Conservation (phyloP, 2,329 filamentous ascomycete species). For the Zelopaecilomyces penicillatus region DNA sequence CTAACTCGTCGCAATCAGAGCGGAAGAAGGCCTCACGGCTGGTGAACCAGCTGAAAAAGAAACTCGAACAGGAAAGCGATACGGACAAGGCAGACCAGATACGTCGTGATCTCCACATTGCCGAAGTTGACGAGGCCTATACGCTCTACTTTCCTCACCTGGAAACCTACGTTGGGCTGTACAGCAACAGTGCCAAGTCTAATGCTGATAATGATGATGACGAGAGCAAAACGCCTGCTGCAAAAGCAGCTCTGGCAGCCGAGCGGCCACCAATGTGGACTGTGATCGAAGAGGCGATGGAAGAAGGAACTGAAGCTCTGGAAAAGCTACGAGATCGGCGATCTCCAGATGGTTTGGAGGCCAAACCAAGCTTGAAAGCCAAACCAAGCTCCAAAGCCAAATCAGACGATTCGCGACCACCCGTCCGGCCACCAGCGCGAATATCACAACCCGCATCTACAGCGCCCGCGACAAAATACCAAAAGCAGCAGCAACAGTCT, state of each 20-base stretch:
- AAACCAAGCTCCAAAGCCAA: constrained; percentile 3
- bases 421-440: constrained; percentile 3
- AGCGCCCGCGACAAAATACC: constrained; percentile 8
- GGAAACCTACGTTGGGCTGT: constrained; percentile 61
- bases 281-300: constrained; percentile 56
- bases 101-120: constrained; percentile 52
- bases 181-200: constrained; percentile 33
- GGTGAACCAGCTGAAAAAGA: constrained; percentile 55
- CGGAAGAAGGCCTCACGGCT: constrained; percentile 63
- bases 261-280: constrained; percentile 57
- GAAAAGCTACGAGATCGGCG: constrained; percentile 48
- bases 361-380: constrained; percentile 4
- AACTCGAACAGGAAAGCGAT: constrained; percentile 43
- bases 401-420: constrained; percentile 4
- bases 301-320: constrained; percentile 43
- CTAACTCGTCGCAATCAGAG: constrained; percentile 34
- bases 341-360: constrained; percentile 12
- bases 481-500: constrained; percentile 14
- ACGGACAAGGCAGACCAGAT: constrained; percentile 43
- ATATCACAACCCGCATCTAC: background rate
- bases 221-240: constrained; percentile 28
- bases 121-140: constrained; percentile 69
- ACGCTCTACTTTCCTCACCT: constrained; percentile 63
- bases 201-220: constrained; percentile 32
- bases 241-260: constrained; percentile 34